phyloP scores from a whole-genome alignment of 2,329 filamentous ascomycete genomes.

The Paraconiothyrium brasiliense region DNA sequence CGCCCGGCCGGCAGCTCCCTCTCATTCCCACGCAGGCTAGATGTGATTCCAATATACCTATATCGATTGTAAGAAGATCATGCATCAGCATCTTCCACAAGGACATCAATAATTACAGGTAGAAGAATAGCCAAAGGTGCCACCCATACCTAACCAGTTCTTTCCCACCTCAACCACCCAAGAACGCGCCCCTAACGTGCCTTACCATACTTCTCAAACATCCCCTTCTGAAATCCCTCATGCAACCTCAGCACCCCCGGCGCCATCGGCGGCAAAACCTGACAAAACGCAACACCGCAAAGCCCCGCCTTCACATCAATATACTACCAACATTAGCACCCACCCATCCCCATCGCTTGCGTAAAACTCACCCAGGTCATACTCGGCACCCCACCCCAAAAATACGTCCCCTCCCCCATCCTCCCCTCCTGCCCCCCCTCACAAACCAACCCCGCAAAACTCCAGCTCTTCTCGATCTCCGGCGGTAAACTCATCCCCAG shows the following conservation, averaged over 20 bases:
- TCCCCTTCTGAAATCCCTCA: constrained; percentile 18
- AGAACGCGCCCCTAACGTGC: background rate
- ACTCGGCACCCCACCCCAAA: constrained; percentile 15
- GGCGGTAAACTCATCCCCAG: constrained; percentile 20
- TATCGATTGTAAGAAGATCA: no score
- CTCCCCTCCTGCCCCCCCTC: constrained; percentile 18
- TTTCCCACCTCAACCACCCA: background rate
- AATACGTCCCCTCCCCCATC: constrained; percentile 19
- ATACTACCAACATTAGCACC: constrained; percentile 19
- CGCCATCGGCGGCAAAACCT: constrained; percentile 25
- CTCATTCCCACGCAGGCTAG: no score
- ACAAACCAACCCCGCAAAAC: constrained; percentile 19
- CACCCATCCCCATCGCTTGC: no score
- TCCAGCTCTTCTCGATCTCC: constrained; percentile 21
- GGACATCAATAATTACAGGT: no score
- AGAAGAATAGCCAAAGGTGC: no score
- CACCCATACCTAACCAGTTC: background rate
- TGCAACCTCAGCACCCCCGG: constrained; percentile 18
- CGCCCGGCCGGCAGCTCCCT: no score
- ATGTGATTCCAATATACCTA: no score
- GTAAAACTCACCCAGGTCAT: constrained; percentile 11
- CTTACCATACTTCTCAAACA: constrained; percentile 12
- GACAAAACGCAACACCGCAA: constrained; percentile 24
- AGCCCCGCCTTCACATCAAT: constrained; percentile 20
- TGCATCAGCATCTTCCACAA: no score